Percentiles rank a stretch among this genome's conserved stretches.
Conservation (phyloP, 1,284 basidiomycete species). For the Rhodotorula sp. region DNA sequence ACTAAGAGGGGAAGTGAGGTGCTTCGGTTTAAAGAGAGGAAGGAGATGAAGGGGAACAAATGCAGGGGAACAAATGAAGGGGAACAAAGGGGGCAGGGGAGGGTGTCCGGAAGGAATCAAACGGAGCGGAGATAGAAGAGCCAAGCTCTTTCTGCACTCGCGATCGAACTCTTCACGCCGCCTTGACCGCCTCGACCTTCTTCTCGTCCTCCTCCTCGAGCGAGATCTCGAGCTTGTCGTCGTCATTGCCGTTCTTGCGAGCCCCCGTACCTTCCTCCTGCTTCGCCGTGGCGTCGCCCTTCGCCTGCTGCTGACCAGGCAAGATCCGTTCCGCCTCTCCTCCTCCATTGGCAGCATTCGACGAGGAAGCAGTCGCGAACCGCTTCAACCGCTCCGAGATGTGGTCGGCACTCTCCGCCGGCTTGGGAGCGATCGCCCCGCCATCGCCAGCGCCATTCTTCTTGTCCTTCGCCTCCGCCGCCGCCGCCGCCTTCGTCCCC, state of each 20-base stretch:
- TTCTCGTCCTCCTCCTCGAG: slow-evolving; percentile 28
- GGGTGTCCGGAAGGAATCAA: no score
- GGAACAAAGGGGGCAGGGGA: no score
- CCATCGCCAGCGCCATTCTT: neutral
- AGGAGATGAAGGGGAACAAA: no score
- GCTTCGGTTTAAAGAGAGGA: no score
- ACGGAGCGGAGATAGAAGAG: no score
- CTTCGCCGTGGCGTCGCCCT: neutral
- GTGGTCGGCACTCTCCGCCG: slow-evolving; percentile 34
- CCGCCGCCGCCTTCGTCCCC: neutral
- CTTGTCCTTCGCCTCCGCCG: slow-evolving; percentile 8
- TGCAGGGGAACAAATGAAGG: no score
- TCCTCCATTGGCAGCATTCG: neutral
- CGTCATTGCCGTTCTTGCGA: neutral
- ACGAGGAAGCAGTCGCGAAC: slow-evolving; percentile 25
- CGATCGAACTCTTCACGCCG: neutral
- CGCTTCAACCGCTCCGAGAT: slow-evolving; percentile 40
- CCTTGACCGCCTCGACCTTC: slow-evolving; percentile 8
- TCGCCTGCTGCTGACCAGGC: slow-evolving; percentile 16
- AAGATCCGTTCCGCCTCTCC: slow-evolving; percentile 33
- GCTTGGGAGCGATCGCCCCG: slow-evolving; percentile 32
- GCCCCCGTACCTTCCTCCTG: no score
- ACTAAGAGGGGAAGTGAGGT: no score
- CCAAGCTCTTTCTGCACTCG: no score
- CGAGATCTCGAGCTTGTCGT: slow-evolving; percentile 29